Evolutionary conservation across 2,329 filamentous ascomycete species (phyloP).

Genomic region (Leptographium radiaticola): DNA sequence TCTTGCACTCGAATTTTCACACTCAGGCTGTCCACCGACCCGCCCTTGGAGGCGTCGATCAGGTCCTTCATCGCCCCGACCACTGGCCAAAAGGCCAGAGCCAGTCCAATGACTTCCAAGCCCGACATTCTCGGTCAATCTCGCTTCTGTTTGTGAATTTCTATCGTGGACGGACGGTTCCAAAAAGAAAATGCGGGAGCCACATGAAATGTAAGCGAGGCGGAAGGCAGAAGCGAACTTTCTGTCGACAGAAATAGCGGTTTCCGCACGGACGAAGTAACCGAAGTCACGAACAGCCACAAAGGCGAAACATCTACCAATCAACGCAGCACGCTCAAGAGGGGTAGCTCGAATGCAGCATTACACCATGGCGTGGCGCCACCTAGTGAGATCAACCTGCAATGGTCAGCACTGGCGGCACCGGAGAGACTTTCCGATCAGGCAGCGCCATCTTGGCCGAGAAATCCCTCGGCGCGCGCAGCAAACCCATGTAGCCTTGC

Average conservation of each 20-base stretch:
- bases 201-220: too few relatives aligned
- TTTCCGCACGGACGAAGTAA: too few relatives aligned
- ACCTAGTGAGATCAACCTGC: background rate
- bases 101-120: constrained; percentile 8
- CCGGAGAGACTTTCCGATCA: background rate
- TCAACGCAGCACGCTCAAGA: background rate
- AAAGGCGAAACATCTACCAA: background rate
- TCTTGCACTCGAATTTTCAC: constrained; percentile 10
- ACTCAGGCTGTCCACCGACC: constrained; percentile 1
- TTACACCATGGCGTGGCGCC: background rate
- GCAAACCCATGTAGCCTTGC: background rate
- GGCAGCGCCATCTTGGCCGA: too few relatives aligned
- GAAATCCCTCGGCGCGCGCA: too few relatives aligned
- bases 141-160: background rate
- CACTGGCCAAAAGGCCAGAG: constrained; percentile 10
- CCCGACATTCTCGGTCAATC: constrained; percentile 6
- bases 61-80: constrained; percentile 5
- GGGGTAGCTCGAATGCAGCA: background rate
- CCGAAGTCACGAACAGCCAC: too few relatives aligned
- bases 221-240: too few relatives aligned
- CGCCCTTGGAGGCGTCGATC: constrained; percentile 5
- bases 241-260: background rate
- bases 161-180: too few relatives aligned
- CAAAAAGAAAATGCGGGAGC: too few relatives aligned
- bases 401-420: background rate